These are phyloP conservation scores for Kickxella alabastrina DNA, from an alignment of 192 early-diverging fungal genomes.

Conservation along the genomic window DNA sequence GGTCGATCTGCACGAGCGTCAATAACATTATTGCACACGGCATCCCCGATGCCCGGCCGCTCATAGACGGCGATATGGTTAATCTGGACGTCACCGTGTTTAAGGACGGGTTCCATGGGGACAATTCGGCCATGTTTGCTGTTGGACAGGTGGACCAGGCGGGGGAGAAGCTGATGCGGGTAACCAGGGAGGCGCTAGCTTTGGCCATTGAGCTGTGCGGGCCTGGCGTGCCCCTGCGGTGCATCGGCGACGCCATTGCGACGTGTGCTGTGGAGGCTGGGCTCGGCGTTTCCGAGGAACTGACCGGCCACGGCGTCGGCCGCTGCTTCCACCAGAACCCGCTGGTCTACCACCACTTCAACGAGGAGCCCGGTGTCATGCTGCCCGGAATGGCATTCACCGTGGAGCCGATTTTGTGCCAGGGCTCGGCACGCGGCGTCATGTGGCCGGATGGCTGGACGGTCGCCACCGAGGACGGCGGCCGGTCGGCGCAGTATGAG, in stretches of 20 bases:
- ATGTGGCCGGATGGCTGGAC: conserved; percentile 91
- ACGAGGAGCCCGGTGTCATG: conserved; percentile 69
- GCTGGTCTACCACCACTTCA: conserved; percentile 74
- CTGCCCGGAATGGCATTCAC: conserved; percentile 80
- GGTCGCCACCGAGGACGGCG: conserved; percentile 69
- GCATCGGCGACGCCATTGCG: conserved; percentile 67
- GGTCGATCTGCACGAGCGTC: conserved; percentile 72
- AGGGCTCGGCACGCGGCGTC: conserved; percentile 64
- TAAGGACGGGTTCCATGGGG: conserved; percentile 66
- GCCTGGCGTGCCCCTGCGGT: conserved; percentile 65
- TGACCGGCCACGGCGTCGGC: conserved; percentile 88
- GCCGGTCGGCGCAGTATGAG: conserved; percentile 85
- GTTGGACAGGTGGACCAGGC: conserved; percentile 59
- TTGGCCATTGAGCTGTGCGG: conserved; percentile 63
- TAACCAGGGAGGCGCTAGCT: conserved; percentile 58
- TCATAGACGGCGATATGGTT: conserved; percentile 68
- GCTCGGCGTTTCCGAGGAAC: conserved; percentile 63
- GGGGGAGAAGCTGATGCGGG: conserved; percentile 54
- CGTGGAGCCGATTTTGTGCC: conserved; percentile 83
- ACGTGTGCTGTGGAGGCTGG: conserved; percentile 39
- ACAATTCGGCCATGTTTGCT: conserved; percentile 65
- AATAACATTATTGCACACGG: conserved; percentile 86
- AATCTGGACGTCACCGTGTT: conserved; percentile 76
- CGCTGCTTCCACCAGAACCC: conserved; percentile 79
- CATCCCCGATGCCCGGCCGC: conserved; percentile 58